A percentile compares a stretch with the other conserved stretches of the same genome.
These are phyloP conservation scores for Phytophthora europaea DNA, from an alignment of 352 stramenopile species.

Conservation along the genomic window DNA sequence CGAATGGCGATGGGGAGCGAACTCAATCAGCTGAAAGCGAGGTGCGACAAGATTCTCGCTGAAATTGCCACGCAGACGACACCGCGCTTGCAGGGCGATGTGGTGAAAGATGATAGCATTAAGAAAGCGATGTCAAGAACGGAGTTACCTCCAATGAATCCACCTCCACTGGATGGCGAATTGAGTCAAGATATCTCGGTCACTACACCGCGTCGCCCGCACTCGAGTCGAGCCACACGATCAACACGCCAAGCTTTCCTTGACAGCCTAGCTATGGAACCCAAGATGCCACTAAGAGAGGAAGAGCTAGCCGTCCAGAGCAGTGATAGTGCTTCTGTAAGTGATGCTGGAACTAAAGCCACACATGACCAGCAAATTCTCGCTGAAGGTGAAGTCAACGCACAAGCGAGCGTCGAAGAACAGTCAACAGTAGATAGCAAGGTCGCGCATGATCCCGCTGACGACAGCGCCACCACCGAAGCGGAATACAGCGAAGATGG, in stretches of 20 bases:
- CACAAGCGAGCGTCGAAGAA: constrained; percentile 8
- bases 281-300: neutral
- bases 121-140: neutral
- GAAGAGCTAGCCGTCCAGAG: neutral
- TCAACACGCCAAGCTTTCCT: constrained; percentile 33
- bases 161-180: neutral
- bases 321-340: neutral
- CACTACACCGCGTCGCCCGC: constrained; percentile 28
- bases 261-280: constrained; percentile 23
- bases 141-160: constrained; percentile 11
- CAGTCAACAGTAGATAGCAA: neutral
- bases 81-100: constrained; percentile 12
- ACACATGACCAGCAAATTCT: neutral
- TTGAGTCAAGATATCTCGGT: constrained; percentile 10
- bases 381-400: constrained; percentile 5
- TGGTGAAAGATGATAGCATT: neutral
- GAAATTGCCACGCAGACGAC: constrained; percentile 36
- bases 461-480: constrained; percentile 4
- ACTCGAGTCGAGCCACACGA: constrained; percentile 21
- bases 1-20: constrained; percentile 35
- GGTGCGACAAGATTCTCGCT: constrained; percentile 10
- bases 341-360: neutral
- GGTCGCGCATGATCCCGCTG: neutral
- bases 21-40: constrained; percentile 22
- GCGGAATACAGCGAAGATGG: constrained; percentile 11